Base-by-base conservation (phyloP, 306 rosid genomes). In the Quercus aquifolioides region DNA sequence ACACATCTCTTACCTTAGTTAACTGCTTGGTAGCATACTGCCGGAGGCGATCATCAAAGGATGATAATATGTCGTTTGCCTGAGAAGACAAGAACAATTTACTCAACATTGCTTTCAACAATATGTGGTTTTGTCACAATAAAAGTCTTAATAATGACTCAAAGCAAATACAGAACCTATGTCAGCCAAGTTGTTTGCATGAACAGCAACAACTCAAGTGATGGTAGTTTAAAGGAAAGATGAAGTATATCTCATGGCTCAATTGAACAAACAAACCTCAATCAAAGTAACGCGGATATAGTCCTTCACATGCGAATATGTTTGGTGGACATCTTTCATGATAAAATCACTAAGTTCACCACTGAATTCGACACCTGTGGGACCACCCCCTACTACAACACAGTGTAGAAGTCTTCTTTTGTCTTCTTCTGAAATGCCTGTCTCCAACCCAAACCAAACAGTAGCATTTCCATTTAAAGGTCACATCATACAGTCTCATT, bases 351-450 rank as follows among this genome's bases (percentile, higher is more conserved):
- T 93, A 51, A 95, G 97, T 84, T 95, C 99, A 58, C 99, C 98
- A 30, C 99, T 95, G 89, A 95, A 95, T 81, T 95, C 99, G 41
- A 95, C 99, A 80, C 98, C 99, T 1, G 99, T 95, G 33, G 98
- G 99, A 80, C 99, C 99, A 38, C 99, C 99, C 77, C 99, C 99
- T 19, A 95, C 98, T 60, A 95, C 98, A 77, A 95, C 99, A 75
- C 96, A 95, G 69, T 95, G 99, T 71, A 95, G 84, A 73, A 95
- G 93, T 84, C 98, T 87, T 51, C 55, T 43, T 59, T 95, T 95
- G 83, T 95, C 99, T 74, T 85, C 94, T 81, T 90, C 92, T 0
- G 83, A 30, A 63, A 95, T 82, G 46, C 98, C 99, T 95, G 91
- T 81, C 74, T 74, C 85, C 77, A 78, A 70, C 69, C 79, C 74